Evolutionary conservation across 805 yeast genomes (phyloP).

Genomic region (Metschnikowia drakensbergensis): DNA sequence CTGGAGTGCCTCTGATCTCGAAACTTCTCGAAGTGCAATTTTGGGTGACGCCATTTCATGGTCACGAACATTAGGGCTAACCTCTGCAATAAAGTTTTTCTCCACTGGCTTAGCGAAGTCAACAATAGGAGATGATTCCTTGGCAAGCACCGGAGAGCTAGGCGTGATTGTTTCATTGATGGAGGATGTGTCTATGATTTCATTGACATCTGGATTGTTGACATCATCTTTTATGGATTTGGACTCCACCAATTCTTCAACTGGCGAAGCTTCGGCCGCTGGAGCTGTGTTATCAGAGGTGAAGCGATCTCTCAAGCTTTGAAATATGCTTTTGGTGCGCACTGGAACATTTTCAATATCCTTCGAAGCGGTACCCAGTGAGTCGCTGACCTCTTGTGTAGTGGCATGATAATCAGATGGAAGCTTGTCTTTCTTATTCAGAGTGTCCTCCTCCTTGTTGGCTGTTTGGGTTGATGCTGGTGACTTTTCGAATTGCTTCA

Average conservation of each 20-base stretch:
- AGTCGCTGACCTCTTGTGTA: not conserved
- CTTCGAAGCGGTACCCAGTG: not conserved
- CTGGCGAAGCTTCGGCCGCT: not conserved
- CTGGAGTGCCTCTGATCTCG: not conserved
- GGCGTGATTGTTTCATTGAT: not conserved
- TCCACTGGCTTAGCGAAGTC: not conserved
- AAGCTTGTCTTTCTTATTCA: not conserved
- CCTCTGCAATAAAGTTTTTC: not conserved
- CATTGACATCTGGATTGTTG: not conserved
- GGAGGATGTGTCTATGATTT: not conserved
- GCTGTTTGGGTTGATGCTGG: not conserved
- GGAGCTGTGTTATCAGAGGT: slow-evolving; percentile 11
- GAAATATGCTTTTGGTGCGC: slow-evolving; percentile 31
- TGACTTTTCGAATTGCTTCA: slow-evolving; percentile 31
- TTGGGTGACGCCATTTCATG: not conserved
- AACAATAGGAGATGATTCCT: not conserved
- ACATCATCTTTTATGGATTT: not conserved
- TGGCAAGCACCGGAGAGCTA: not conserved
- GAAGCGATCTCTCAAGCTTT: slow-evolving; percentile 31
- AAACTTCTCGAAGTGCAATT: not conserved
- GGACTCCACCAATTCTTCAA: not conserved
- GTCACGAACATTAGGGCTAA: not conserved
- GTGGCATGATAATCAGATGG: not conserved
- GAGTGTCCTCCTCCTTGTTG: not conserved
- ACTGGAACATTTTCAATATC: slow-evolving; percentile 11